Percentiles rank a stretch among this genome's conserved stretches.
Evolutionary conservation across 2,329 filamentous ascomycete genomes (phyloP).

Genomic region (Talaromyces sp.): DNA sequence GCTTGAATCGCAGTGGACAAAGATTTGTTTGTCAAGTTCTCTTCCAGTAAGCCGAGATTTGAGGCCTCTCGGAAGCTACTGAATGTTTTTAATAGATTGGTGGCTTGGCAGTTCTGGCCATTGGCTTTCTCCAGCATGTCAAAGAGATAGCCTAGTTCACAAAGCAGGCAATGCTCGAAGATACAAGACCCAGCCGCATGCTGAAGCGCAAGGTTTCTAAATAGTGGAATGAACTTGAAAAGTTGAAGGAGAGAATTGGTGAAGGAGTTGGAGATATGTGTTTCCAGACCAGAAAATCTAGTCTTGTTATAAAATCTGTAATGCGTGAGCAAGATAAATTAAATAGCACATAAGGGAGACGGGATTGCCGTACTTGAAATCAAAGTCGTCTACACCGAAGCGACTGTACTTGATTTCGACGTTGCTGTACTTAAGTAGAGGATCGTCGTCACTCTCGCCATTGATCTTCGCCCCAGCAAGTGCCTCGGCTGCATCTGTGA

Average conservation of each 20-base stretch:
- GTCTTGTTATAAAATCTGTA: slow-evolving; percentile 91
- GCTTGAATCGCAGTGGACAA: slow-evolving; percentile 83
- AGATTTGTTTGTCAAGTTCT: slow-evolving; percentile 72
- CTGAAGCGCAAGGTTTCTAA: slow-evolving; percentile 84
- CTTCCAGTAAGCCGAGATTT: slow-evolving; percentile 80
- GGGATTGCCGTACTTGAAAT: slow-evolving; percentile 78
- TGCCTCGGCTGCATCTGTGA: slow-evolving; percentile 63
- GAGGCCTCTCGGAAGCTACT: slow-evolving; percentile 79
- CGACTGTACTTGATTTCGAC: slow-evolving; percentile 99
- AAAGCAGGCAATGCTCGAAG: slow-evolving; percentile 81
- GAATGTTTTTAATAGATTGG: slow-evolving; percentile 88
- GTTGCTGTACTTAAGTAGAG: slow-evolving; percentile 85
- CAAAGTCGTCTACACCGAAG: slow-evolving; percentile 98
- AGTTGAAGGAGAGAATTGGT: slow-evolving; percentile 90
- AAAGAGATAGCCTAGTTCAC: slow-evolving; percentile 91
- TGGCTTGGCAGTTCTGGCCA: slow-evolving; percentile 92
- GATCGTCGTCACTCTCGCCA: slow-evolving; percentile 73
- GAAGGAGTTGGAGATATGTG: slow-evolving; percentile 95
- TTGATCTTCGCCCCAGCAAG: slow-evolving; percentile 71
- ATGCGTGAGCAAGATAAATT: slow-evolving; percentile 13
- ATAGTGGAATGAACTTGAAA: slow-evolving; percentile 83
- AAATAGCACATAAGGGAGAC: slow-evolving; percentile 32
- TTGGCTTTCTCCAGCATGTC: slow-evolving; percentile 98
- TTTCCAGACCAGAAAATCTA: slow-evolving; percentile 86
- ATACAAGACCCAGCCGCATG: slow-evolving; percentile 86